Base-by-base conservation (phyloP, 1,284 basidiomycete species). In the Cryptococcus maquisensis region DNA sequence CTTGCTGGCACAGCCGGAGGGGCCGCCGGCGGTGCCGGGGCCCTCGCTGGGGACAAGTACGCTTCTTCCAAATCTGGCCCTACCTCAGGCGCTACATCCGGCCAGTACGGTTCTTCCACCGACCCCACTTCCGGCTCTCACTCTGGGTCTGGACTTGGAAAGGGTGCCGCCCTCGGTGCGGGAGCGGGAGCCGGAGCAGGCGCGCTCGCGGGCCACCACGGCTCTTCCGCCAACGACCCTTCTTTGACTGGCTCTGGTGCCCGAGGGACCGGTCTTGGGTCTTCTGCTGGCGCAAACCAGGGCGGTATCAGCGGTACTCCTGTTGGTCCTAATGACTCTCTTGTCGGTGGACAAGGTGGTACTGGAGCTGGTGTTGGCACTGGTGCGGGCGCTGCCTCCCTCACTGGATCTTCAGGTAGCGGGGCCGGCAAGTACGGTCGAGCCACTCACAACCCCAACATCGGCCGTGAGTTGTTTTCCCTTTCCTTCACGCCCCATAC, bases 1-100 rank as follows among this genome's bases (percentile, higher is more conserved):
- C 48, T 61, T 39, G 55, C 60, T 41, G 56, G 57, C 40, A 56
- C 64, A 15, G 60, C 60, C 24, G 49, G 43, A 18, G 28, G 28
- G 10, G 28, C 28, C 10, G 28, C 28, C 7, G 60, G 41, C 16
- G 62, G 56, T 9, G 57, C 56, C 28, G 61, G 55, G 20, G 58
- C 51, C 26, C 49, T 57, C 28, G 56, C 60, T 21, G 64, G 51
- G 32, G 44, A 51, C 24, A 28, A 45, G 32, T 26, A 49, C 49
- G 36, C 40, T 18, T 21, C 52, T n/a, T 26, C 39, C 39, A 40
- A 40, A 16, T 32, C 42, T 13, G 55, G 54, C 43, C 36, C 48
- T 8, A 44, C 45, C 16, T 55, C 52, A 18, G 47, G 41, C 18
- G 49, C 54, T 7, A 32, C 50, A 21, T 57, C 61, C 8, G 59